Evolutionary conservation across 306 rosid species (phyloP).

Genomic region (Castanea mollissima): DNA sequence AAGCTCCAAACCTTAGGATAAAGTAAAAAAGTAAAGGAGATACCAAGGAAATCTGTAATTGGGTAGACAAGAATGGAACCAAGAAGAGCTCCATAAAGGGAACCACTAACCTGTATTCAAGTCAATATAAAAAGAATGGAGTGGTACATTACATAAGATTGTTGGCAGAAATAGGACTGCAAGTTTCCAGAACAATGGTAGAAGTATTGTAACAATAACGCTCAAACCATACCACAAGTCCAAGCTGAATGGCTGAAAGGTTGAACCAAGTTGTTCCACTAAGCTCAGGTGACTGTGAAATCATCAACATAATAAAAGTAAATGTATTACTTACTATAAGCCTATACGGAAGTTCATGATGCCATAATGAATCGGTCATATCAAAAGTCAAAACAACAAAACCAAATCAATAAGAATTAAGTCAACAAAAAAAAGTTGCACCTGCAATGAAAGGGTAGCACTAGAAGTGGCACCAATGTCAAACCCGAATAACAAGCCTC

Average conservation of each 20-base stretch:
- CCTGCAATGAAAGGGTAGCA: conserved; percentile 85
- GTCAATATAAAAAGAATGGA: not conserved
- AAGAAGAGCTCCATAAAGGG: conserved; percentile 92
- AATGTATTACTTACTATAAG: not conserved
- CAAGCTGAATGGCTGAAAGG: conserved; percentile 78
- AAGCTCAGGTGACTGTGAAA: conserved; percentile 84
- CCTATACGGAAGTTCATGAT: not conserved
- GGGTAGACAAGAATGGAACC: conserved; percentile 79
- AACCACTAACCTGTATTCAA: conserved; percentile 77
- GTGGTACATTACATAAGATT: not conserved
- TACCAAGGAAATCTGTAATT: conserved; percentile 91
- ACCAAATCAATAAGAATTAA: conserved; percentile 19
- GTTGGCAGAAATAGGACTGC: not conserved
- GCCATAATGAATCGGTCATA: not conserved
- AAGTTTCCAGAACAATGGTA: conserved; percentile 9
- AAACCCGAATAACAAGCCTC: conserved; percentile 93
- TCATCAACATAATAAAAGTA: conserved; percentile 7
- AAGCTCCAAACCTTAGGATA: conserved; percentile 21
- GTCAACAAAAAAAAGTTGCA: not conserved
- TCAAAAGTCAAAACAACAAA: not conserved
- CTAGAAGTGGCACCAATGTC: conserved; percentile 99
- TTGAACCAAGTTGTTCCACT: conserved; percentile 84
- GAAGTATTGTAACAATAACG: conserved; percentile 8
- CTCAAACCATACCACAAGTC: conserved; percentile 76
- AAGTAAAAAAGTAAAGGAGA: conserved; percentile 22